Percentiles rank a stretch among this genome's conserved stretches.
Conservation (phyloP, 345 rosid genomes). For the Salix suchowensis region DNA sequence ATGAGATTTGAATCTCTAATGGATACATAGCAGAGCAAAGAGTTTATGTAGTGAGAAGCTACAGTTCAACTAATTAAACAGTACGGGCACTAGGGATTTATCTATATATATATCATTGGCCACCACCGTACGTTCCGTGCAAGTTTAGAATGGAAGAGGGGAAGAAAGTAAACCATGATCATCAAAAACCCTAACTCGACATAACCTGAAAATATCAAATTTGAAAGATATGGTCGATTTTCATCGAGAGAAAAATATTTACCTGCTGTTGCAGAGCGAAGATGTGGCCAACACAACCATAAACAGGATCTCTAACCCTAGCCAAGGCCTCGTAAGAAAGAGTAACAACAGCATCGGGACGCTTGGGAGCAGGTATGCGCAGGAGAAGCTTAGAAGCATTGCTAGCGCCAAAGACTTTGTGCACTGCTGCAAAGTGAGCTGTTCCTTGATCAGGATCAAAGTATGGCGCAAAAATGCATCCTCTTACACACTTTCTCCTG, state of each 20-base stretch:
- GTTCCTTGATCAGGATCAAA: slow-evolving; percentile 86
- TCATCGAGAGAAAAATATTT: not conserved
- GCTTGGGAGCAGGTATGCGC: slow-evolving; percentile 53
- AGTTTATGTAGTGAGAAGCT: not conserved
- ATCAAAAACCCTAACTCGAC: not conserved
- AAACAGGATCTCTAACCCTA: slow-evolving; percentile 75
- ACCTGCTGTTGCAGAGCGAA: slow-evolving; percentile 81
- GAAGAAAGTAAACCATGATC: not conserved
- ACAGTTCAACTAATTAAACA: not conserved
- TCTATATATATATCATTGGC: not conserved
- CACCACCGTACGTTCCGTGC: not conserved
- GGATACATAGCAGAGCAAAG: not conserved
- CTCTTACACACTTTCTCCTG: slow-evolving; percentile 67
- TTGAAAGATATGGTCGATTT: not conserved
- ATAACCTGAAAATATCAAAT: not conserved
- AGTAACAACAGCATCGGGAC: slow-evolving; percentile 72
- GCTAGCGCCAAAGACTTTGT: slow-evolving; percentile 87
- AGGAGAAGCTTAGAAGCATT: slow-evolving; percentile 76
- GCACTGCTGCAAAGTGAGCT: slow-evolving; percentile 78
- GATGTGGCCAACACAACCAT: slow-evolving; percentile 75
- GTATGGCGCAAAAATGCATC: slow-evolving; percentile 83
- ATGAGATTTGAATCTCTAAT: not conserved
- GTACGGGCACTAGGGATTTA: not conserved
- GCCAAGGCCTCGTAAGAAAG: slow-evolving; percentile 83
- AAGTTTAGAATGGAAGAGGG: not conserved